Evolutionary conservation across 228 moss, liverwort and hornwort genomes (phyloP).

Genomic region (Sphagnum fallax): DNA sequence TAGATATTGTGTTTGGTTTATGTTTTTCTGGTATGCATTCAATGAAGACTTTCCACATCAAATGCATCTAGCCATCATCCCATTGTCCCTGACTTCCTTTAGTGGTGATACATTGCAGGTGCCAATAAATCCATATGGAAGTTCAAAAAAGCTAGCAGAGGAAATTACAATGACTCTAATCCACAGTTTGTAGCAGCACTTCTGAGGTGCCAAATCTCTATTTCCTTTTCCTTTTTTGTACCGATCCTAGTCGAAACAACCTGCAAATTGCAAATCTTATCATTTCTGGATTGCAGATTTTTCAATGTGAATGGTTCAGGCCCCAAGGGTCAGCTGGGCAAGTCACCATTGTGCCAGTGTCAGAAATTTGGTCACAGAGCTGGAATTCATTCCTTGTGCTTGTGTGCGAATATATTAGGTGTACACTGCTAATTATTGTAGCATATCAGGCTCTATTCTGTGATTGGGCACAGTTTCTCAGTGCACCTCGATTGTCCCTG

Average conservation of each 20-base stretch:
- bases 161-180: conserved; percentile 13
- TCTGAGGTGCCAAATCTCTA: conserved; percentile 5
- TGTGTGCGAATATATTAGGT: too few species aligned
- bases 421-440: too few species aligned
- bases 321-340: conserved; percentile 13
- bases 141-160: conserved; percentile 17
- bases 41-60: conserved; percentile 8
- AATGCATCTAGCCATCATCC: not conserved
- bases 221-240: not conserved
- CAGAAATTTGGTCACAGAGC: conserved; percentile 2
- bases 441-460: too few species aligned
- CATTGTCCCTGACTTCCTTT: too few species aligned
- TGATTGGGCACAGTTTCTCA: too few species aligned
- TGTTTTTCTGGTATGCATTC: not conserved
- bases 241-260: too few species aligned
- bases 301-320: conserved; percentile 13
- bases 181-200: conserved; percentile 13
- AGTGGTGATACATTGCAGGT: not conserved
- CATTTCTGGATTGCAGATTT: conserved; percentile 6
- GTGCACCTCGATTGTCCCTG: too few species aligned
- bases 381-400: too few species aligned
- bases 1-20: not conserved
- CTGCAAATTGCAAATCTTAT: not conserved
- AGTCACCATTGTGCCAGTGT: conserved; percentile 3
- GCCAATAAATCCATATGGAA: conserved; percentile 15